Evolutionary conservation across 345 rosid genomes (phyloP).

Genomic region (Nephelium lappaceum): DNA sequence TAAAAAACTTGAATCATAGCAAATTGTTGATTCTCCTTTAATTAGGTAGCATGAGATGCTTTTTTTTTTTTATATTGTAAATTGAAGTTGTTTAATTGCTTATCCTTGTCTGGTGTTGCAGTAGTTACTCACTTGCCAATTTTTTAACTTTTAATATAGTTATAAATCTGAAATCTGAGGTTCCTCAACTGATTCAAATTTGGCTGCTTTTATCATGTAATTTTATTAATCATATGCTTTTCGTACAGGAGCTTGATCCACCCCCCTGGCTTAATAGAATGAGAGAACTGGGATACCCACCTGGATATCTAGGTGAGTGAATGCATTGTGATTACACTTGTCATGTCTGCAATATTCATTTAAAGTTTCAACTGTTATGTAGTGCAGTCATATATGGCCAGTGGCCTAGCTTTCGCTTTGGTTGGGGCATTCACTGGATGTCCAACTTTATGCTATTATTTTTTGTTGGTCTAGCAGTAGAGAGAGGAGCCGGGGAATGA

Average conservation of each 20-base stretch:
- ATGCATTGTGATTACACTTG: not conserved
- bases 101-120: not conserved
- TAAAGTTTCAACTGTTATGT: not conserved
- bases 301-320: constrained; percentile 80
- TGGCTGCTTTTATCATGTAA: not conserved
- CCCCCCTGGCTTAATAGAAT: constrained; percentile 98
- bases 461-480: not conserved
- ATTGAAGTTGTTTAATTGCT: constrained; percentile 8
- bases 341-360: not conserved
- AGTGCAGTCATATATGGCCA: not conserved
- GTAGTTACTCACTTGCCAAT: not conserved
- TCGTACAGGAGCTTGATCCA: constrained; percentile 88
- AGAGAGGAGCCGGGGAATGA: not conserved
- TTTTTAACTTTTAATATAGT: not conserved
- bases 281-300: constrained; percentile 97
- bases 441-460: not conserved
- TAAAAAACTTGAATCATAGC: not conserved
- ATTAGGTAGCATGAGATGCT: not conserved
- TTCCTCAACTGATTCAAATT: not conserved
- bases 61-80: not conserved
- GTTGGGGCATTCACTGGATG: not conserved
- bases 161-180: not conserved
- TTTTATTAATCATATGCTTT: not conserved
- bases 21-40: not conserved
- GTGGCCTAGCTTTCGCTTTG: not conserved